These are phyloP conservation scores for Schwanniomyces vanrijiae DNA, from an alignment of 805 yeast genomes.

Conservation along the genomic window DNA sequence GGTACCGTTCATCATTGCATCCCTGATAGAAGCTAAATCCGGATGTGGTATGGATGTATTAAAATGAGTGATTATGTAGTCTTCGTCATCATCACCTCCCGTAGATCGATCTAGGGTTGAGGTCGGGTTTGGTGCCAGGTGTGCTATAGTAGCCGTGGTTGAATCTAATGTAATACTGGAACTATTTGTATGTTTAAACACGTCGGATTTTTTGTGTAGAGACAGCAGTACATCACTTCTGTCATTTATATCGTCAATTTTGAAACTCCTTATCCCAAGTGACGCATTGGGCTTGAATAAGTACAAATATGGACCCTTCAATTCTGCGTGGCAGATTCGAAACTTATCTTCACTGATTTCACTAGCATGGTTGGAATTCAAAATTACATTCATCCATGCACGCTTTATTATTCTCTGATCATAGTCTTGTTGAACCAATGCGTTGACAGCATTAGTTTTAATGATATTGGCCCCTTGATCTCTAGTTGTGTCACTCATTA, in stretches of 20 bases:
- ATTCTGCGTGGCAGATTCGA: conserved; percentile 60
- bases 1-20: conserved; percentile 4
- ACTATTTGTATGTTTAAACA: conserved; percentile 15
- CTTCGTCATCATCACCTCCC: background rate
- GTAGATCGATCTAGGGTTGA: background rate
- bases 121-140: background rate
- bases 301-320: conserved; percentile 65
- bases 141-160: background rate
- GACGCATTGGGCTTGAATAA: conserved; percentile 60
- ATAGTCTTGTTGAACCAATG: conserved; percentile 26
- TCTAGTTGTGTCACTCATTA: background rate
- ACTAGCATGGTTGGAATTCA: conserved; percentile 29
- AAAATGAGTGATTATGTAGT: conserved; percentile 20
- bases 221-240: background rate
- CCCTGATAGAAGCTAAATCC: conserved; percentile 39
- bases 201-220: conserved; percentile 7
- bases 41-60: conserved; percentile 36
- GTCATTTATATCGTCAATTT: conserved; percentile 8
- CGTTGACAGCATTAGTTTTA: conserved; percentile 3
- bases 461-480: background rate
- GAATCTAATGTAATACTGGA: conserved; percentile 7
- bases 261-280: conserved; percentile 38
- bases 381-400: conserved; percentile 39
- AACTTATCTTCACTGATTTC: conserved; percentile 36
- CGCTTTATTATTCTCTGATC: conserved; percentile 30